A percentile compares a stretch with the other conserved stretches of the same genome.
phyloP scores from a whole-genome alignment of 768 basidiomycete genomes.

The Hemileccinum impolitum region DNA sequence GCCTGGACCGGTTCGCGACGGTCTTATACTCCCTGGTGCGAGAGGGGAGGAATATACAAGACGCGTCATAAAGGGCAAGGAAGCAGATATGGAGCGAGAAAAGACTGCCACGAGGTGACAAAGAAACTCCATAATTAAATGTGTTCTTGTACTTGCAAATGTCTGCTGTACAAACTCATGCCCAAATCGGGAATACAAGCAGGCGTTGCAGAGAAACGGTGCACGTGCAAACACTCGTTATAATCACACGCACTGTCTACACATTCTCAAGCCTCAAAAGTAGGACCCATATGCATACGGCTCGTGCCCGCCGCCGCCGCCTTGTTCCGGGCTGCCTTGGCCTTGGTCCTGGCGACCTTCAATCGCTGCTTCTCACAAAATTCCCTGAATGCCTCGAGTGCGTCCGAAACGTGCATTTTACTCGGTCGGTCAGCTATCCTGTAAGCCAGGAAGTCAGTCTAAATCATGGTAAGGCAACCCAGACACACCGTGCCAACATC shows the following conservation, averaged over 20 bases:
- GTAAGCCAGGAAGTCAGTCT: neutral
- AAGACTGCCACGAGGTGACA: neutral
- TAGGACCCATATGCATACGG: neutral
- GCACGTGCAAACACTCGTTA: too few species aligned
- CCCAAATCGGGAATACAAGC: conserved; percentile 32
- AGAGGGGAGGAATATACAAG: conserved; percentile 7
- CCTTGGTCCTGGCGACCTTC: conserved; percentile 34
- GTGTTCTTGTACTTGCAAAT: conserved; percentile 12
- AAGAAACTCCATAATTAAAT: neutral
- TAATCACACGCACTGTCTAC: too few species aligned
- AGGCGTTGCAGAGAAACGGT: conserved; percentile 2
- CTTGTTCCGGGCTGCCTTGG: conserved; percentile 13
- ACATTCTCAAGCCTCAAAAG: too few species aligned
- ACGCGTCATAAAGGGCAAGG: conserved; percentile 13
- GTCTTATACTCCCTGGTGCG: conserved; percentile 8
- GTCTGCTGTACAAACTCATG: conserved; percentile 20
- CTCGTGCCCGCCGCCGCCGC: neutral
- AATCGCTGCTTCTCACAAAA: conserved; percentile 49
- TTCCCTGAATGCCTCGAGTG: conserved; percentile 42
- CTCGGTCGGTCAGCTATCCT: conserved; percentile 55
- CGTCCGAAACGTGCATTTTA: conserved; percentile 51
- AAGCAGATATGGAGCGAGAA: neutral
- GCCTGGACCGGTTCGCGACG: neutral
- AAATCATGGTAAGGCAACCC: neutral
- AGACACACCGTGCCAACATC: conserved; percentile 50